Evolutionary conservation across 2,329 filamentous ascomycete species (phyloP).

Genomic region (Tolypocladium guangdongense): DNA sequence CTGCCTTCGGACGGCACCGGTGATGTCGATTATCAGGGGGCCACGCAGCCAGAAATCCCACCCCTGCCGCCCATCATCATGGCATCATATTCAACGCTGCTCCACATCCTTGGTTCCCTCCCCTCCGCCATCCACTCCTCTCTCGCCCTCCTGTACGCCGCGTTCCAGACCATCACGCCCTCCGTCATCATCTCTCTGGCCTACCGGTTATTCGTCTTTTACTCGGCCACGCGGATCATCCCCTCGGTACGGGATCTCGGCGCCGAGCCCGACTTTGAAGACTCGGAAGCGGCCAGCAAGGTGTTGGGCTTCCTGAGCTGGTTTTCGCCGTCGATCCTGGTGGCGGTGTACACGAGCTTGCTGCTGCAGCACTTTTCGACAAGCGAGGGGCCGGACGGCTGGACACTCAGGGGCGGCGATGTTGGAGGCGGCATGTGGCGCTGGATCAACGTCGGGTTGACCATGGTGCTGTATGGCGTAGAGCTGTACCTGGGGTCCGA

Average conservation of each 20-base stretch:
- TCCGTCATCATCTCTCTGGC: slow-evolving; percentile 91
- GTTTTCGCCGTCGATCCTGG: slow-evolving; percentile 89
- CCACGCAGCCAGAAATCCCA: slow-evolving; percentile 73
- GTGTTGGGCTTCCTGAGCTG: slow-evolving; percentile 78
- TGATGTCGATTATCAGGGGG: slow-evolving; percentile 34
- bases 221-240: slow-evolving; percentile 90
- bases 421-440: slow-evolving; percentile 76
- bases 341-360: slow-evolving; percentile 92
- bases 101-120: slow-evolving; percentile 74
- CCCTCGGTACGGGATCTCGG: slow-evolving; percentile 84
- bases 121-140: slow-evolving; percentile 74
- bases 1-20: slow-evolving; percentile 63
- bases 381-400: slow-evolving; percentile 59
- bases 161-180: slow-evolving; percentile 89
- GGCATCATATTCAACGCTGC: slow-evolving; percentile 89
- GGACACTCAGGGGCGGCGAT: slow-evolving; percentile 76
- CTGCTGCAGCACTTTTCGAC: slow-evolving; percentile 91
- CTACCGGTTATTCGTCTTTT: slow-evolving; percentile 90
- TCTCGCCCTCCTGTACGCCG: slow-evolving; percentile 78
- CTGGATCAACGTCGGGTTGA: slow-evolving; percentile 85
- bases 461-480: slow-evolving; percentile 81
- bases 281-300: slow-evolving; percentile 70
- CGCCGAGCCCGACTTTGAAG: slow-evolving; percentile 76
- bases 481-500: slow-evolving; percentile 81
- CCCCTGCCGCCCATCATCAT: slow-evolving; percentile 96